Base-by-base conservation (phyloP, 208 protist genomes). In the Trichomonas tenax region DNA sequence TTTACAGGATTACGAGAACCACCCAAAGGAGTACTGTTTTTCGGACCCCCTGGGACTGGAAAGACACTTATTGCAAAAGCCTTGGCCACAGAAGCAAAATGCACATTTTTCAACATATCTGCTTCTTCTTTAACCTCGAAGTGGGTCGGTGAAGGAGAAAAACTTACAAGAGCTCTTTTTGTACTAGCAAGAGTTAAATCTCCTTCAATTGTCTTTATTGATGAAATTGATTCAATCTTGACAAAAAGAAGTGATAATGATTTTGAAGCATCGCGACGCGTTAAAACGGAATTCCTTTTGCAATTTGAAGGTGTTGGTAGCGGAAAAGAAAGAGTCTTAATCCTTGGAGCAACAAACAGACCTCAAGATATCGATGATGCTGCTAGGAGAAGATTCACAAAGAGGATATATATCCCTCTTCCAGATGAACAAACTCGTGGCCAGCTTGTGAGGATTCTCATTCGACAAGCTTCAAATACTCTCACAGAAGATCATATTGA, bases 211-310 rank as follows among this genome's bases (percentile, higher is more conserved):
- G 97, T 99, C 17, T 99, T 99, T 58, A 95, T 96, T 38, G 96
- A 99, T 96, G 98, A 99, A 97, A 98, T 99, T 63, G 98, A 98
- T 95, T 98, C 98, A 0, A 34, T 98, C 31, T 96, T 98, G 1
- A 97, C 96, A 6, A 96, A 97, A 93, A 63, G 97, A 14, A 63
- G 81, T 0, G 95, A 97, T 38, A 95, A 51, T 10, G 96, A 96
- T 46, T 82, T 51, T 46, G 96, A 96, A 63, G 72, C 51, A 15
- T 51, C 84, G 0, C 93, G 98, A 45, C 96, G 98, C 21, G 93
- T 99, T 81, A 99, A 99, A 97, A 99, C 98, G 0, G 98, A 99
- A 95, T 98, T 99, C 96, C 97, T 99, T 40, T 96, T 98, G 40
- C 98, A 99, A 96, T 97, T 98, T 63, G 98, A 99, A 96, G 98